Base-by-base conservation (phyloP, 2,329 filamentous ascomycete genomes). In the Penicillium sp. region DNA sequence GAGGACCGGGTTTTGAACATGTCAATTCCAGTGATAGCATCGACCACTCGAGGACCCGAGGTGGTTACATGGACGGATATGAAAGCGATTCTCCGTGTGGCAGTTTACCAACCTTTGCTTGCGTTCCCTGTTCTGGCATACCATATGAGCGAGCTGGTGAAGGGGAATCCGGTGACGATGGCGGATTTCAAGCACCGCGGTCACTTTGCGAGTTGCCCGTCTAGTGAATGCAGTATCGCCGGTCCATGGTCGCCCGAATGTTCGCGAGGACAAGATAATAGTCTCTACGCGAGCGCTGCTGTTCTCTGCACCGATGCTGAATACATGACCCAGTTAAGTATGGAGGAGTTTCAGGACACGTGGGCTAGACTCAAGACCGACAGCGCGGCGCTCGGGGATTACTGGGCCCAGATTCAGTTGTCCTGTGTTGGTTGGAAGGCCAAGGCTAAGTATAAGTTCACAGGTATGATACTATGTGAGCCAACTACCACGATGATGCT, bases 351-450 rank as follows among this genome's bases (percentile, higher is more conserved):
- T 28, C 42, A 46, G n/a, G 24, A 28, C 2, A 24, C 51, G 5
- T 71, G 67, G 68, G 31, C 51, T 27, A 25, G 31, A 2, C 51
- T 67, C 4, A 57, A 54, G 7, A 46, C 51, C 8, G 64, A 67
- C 16, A 71, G 69, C 50, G 30, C 48, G 5, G 50, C 55, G 6
- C 35, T 71, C 6, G 70, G 68, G 0, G 68, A 71, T 51, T 70
- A 71, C 42, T 76, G 72, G 73, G 69, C 73, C 6, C 60, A 66
- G 20, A 53, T 74, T n/a, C 54, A 63, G 5, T 48, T 75, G 30
- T 54, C 54, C 14, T 76, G 73, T 54, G 63, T 67, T 13, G 67
- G 70, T 33, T 75, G 70, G 72, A 65, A 69, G 20, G 49, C 64
- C 0, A 64, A 60, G 31, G 51, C 68, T 0, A 65, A 68, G 39